These are phyloP conservation scores for Saccharomycopsis oosterbeekiorum DNA, from an alignment of 805 yeast genomes.

Conservation along the genomic window DNA sequence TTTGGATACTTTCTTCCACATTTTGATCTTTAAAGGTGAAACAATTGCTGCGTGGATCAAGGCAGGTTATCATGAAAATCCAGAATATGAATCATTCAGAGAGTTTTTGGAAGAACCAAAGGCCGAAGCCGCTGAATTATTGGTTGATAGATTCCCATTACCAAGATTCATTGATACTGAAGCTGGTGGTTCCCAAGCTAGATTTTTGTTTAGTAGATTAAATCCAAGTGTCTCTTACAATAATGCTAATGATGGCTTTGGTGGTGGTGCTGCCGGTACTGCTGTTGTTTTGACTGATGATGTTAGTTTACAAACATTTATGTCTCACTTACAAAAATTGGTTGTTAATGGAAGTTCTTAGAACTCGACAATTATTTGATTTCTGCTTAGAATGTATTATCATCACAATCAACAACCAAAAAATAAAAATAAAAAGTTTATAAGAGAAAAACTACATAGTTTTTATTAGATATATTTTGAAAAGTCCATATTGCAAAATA, in stretches of 20 bases:
- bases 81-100: constrained; percentile 49
- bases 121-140: constrained; percentile 52
- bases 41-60: constrained; percentile 59
- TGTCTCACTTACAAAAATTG: constrained; percentile 86
- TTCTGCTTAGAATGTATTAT: neutral
- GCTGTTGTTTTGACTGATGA: constrained; percentile 95
- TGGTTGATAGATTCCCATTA: constrained; percentile 58
- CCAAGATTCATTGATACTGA: constrained; percentile 67
- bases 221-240: constrained; percentile 56
- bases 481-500: neutral
- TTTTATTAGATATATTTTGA: neutral
- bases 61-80: constrained; percentile 50
- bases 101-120: constrained; percentile 54
- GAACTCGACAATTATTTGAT: neutral
- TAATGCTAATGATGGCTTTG: constrained; percentile 22
- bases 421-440: neutral
- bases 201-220: constrained; percentile 59
- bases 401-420: neutral
- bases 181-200: constrained; percentile 68
- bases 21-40: constrained; percentile 57
- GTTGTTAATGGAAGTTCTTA: constrained; percentile 47
- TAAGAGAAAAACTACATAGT: neutral
- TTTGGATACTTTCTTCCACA: constrained; percentile 61
- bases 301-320: constrained; percentile 87
- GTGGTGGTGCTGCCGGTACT: constrained; percentile 26